Base-by-base conservation (phyloP, 495 filamentous ascomycete species). In the Xylaria sp. region DNA sequence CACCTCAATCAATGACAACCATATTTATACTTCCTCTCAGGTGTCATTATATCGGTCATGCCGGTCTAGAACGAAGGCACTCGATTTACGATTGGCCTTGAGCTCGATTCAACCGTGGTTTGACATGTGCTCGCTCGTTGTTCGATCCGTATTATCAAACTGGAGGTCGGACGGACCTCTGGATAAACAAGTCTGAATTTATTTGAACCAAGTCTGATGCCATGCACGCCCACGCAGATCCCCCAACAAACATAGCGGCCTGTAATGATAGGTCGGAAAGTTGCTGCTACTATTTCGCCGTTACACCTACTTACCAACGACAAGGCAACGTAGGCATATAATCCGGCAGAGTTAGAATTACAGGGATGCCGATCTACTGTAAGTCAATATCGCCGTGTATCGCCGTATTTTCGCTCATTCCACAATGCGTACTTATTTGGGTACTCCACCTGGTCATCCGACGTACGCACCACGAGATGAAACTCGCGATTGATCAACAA, bases 401-500 rank as follows among this genome's bases (percentile, higher is more conserved):
- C n/a, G n/a, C n/a, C n/a, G n/a, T n/a, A 6, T 62, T 12, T 61
- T 35, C 58, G 26, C 26, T 44, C 59, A 44, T 62, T 43, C 21
- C 59, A 26, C 11, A 5, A 29, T 15, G 37, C 5, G 37, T 9
- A 43, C 43, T 43, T 62, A 62, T 43, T 33, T 43, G 59, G 59
- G 37, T 29, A 61, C 21, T 11, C 6, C 11, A 26, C 37, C 26
- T 62, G 37, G n/a, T 7, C 9, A 62, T 62, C 37, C 37, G 59
- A 62, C 33, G 12, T 29, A 26, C 35, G 7, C 37, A 41, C 26
- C 41, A 31, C 37, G 40, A 17, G 61, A 46, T 64, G 41, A 46
- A 46, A 64, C 61, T 33, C 15, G 61, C 61, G 61, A 46, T 46
- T 62, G 59, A 43, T 46, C 61, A 46, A 64, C 37, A 12, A 64